These are phyloP conservation scores for Saccharomycopsis vini DNA, from an alignment of 805 yeast genomes.

Conservation along the genomic window DNA sequence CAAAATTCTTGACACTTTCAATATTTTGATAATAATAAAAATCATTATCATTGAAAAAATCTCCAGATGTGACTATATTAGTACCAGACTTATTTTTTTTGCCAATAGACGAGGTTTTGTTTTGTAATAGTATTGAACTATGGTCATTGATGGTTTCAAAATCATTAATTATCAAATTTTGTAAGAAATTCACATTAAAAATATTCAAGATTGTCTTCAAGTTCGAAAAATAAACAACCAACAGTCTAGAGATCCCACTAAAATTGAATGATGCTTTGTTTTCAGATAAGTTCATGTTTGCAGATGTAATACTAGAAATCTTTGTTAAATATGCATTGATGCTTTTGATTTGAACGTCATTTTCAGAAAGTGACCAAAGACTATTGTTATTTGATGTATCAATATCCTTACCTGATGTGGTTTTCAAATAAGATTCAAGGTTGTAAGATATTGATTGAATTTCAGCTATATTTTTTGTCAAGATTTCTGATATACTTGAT, in stretches of 20 bases:
- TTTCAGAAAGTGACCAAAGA: slow-evolving; percentile 9
- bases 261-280: background rate
- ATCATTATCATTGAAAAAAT: slow-evolving; percentile 1
- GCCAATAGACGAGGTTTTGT: too few species aligned
- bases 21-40: slow-evolving; percentile 2
- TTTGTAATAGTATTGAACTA: background rate
- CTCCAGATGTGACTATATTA: too few species aligned
- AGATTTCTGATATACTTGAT: background rate
- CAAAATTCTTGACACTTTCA: slow-evolving; percentile 1
- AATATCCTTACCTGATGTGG: background rate
- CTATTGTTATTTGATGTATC: background rate
- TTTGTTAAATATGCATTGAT: slow-evolving; percentile 7
- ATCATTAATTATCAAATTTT: background rate
- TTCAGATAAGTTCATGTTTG: background rate
- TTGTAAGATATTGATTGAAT: background rate
- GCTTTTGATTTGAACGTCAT: slow-evolving; percentile 6
- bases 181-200: background rate
- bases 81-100: too few species aligned
- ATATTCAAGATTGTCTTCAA: slow-evolving; percentile 1
- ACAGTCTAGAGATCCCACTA: background rate
- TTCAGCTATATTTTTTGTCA: background rate
- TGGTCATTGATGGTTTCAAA: background rate
- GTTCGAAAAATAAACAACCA: slow-evolving; percentile 1
- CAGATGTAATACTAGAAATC: slow-evolving; percentile 5
- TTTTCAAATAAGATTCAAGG: background rate